Evolutionary conservation across 2,329 filamentous ascomycete genomes (phyloP).

Genomic region (Talaromyces sp.): DNA sequence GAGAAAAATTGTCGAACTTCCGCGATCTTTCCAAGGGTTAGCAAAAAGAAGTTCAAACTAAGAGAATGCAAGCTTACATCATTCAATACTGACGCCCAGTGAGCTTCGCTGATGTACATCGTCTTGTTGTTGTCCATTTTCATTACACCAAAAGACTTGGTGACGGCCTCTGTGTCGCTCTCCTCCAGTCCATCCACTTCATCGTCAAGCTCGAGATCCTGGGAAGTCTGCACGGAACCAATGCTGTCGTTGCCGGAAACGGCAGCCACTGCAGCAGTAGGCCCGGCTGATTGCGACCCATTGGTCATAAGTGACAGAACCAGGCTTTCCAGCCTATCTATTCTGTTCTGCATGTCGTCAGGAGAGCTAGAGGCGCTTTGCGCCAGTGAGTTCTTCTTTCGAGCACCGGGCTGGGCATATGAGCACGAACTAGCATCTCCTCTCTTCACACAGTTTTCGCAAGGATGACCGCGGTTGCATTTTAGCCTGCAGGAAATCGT

Average conservation of each 20-base stretch:
- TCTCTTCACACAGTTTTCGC: constrained; percentile 90
- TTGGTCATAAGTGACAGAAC: constrained; percentile 93
- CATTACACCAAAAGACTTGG: constrained; percentile 72
- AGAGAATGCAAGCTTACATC: constrained; percentile 46
- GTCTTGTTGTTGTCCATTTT: constrained; percentile 76
- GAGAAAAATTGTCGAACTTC: constrained; percentile 91
- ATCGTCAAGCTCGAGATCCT: constrained; percentile 44
- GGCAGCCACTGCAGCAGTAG: constrained; percentile 55
- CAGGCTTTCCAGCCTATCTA: constrained; percentile 87
- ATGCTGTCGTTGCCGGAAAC: constrained; percentile 41
- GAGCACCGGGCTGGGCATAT: constrained; percentile 64
- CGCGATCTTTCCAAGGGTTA: constrained; percentile 54
- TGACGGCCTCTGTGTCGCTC: constrained; percentile 65
- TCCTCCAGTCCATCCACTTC: constrained; percentile 55
- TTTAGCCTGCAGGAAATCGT: constrained; percentile 57
- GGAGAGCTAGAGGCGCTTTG: constrained; percentile 60
- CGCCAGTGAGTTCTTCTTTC: constrained; percentile 62
- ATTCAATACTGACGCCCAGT: constrained; percentile 74
- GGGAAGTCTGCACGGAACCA: constrained; percentile 32
- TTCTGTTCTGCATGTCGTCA: constrained; percentile 98
- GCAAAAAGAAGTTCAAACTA: neutral
- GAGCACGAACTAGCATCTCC: constrained; percentile 76
- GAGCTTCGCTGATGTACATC: constrained; percentile 74
- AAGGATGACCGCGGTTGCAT: constrained; percentile 87
- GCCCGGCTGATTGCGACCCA: constrained; percentile 59